Evolutionary conservation across 176 grass and related monocot genomes (phyloP).

Genomic region (Dendrocalamus sinicus): DNA sequence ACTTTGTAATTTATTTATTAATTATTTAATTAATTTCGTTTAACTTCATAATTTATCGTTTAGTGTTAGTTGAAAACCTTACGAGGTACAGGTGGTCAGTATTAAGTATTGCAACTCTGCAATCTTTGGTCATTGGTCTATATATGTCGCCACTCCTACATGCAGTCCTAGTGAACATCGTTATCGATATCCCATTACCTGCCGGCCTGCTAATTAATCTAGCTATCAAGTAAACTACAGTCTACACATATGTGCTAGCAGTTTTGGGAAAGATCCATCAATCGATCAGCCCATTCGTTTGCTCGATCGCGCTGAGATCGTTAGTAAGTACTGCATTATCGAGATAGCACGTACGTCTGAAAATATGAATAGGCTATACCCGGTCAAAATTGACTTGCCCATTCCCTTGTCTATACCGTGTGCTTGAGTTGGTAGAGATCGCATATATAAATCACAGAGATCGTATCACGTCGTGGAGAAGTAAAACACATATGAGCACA

Average conservation of each 20-base stretch:
- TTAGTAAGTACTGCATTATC: not conserved
- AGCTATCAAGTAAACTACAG: not conserved
- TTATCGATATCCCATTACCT: conserved; percentile 24
- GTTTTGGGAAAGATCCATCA: not conserved
- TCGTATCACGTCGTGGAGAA: too few species aligned
- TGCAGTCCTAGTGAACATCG: not conserved
- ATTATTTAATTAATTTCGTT: too few species aligned
- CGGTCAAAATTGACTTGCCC: not conserved
- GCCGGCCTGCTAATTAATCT: not conserved
- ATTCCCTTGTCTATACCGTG: not conserved
- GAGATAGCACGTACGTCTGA: not conserved
- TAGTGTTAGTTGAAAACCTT: too few species aligned
- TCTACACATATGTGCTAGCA: not conserved
- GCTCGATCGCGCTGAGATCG: not conserved
- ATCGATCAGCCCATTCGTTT: not conserved
- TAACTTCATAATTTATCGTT: too few species aligned
- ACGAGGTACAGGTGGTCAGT: not conserved
- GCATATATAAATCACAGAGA: too few species aligned
- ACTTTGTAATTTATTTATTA: too few species aligned
- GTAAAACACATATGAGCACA: not conserved
- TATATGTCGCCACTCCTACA: not conserved
- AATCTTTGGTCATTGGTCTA: not conserved
- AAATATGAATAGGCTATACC: not conserved
- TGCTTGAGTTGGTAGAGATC: not conserved
- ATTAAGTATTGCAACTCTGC: not conserved